A percentile compares a stretch with the other conserved stretches of the same genome.
phyloP scores from a whole-genome alignment of 768 basidiomycete species.

The Postia placenta region DNA sequence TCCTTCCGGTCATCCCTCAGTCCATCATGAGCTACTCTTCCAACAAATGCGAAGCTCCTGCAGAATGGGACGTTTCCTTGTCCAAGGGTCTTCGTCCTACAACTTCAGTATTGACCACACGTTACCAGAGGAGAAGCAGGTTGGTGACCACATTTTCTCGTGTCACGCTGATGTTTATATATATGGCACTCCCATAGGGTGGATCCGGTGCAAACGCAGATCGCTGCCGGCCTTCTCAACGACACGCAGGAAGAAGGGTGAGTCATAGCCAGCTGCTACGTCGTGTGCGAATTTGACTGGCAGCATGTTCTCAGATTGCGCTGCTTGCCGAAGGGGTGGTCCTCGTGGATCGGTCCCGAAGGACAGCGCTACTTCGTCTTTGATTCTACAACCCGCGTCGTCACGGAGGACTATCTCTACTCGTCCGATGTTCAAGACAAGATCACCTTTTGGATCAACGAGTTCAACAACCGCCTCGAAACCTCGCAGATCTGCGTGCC shows the following conservation, averaged over 20 bases:
- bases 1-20: too few relatives aligned
- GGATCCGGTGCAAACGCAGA: slow-evolving; percentile 3
- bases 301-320: slow-evolving; percentile 29
- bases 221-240: slow-evolving; percentile 5
- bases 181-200: too few relatives aligned
- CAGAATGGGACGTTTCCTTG: too few relatives aligned
- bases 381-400: slow-evolving; percentile 29
- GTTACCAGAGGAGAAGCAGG: too few relatives aligned
- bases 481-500: slow-evolving; percentile 29
- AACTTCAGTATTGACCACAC: too few relatives aligned
- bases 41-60: too few relatives aligned
- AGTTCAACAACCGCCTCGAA: slow-evolving; percentile 27
- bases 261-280: background rate
- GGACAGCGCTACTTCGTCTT: slow-evolving; percentile 49
- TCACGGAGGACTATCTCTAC: slow-evolving; percentile 53
- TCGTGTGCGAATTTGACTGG: background rate
- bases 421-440: slow-evolving; percentile 27
- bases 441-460: slow-evolving; percentile 32
- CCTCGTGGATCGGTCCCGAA: slow-evolving; percentile 47
- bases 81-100: too few relatives aligned
- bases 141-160: too few relatives aligned
- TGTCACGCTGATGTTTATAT: too few relatives aligned
- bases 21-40: too few relatives aligned
- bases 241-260: slow-evolving; percentile 9
- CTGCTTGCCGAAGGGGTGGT: slow-evolving; percentile 46